Evolutionary conservation across 2,329 filamentous ascomycete species (phyloP), one percentile per base, ranked within the genome.

Genomic region (Colletotrichum sp.): DNA sequence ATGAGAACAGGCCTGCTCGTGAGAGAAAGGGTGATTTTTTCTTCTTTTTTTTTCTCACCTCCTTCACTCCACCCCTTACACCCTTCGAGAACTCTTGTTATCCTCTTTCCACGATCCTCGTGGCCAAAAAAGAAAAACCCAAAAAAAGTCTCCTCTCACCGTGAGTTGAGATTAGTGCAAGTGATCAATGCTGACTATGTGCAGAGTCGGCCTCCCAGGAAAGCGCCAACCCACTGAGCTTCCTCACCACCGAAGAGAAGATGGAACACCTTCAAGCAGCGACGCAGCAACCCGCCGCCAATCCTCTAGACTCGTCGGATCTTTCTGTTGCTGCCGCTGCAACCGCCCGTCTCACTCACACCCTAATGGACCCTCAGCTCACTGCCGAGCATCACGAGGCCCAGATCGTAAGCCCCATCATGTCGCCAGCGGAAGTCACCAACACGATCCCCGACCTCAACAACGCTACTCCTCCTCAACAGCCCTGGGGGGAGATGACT

Each of bases 301-400:
- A 83, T 6, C 82, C 84, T 3, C 82, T 87, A 8, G 86, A 90
- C 36, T 84, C 87, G 1, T 84, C 89, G 1, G 89, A 88, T 58
- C 83, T 92, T 67, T 89, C 89, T 2, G 89, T 91, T 74, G 90
- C 90, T 2, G 90, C 88, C 21, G 90, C 90, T 1, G 90, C 89
- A 2, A 86, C 90, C 1, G 90, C 90, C 60, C 89, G 90, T 60
- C 82, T 92, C 7, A 88, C 90, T 64, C 87, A 88, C 2, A 86
- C 88, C 1, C 86, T 91, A 24, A 85, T 92, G 66, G 90, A 92
- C 75, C 89, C 90, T 2, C 87, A 89, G 70, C 82, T 89, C 43
- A 55, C 56, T 15, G 52, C 43, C 15, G 76, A 77, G 15, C 66
- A 70, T n/a, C 52, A 36, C 12, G 76, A 77, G 32, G 43, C 73